phyloP scores from a whole-genome alignment of 345 rosid species.

The Citrus glauca region DNA sequence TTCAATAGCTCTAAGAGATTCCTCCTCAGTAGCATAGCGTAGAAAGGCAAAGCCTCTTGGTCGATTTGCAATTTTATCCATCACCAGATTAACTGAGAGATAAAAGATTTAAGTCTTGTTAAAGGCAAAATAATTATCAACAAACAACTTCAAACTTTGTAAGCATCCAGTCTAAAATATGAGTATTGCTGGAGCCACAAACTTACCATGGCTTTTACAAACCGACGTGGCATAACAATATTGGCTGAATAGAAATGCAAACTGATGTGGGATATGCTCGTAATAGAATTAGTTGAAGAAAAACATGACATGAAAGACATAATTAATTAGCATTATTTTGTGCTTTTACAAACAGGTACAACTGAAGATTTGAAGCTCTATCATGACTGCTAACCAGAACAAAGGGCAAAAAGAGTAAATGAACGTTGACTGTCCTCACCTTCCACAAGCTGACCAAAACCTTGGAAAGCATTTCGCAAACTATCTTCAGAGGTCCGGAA shows the following conservation, averaged over 20 bases:
- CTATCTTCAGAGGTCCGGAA: constrained; percentile 73
- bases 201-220: too few species aligned
- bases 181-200: too few species aligned
- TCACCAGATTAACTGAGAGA: constrained; percentile 60
- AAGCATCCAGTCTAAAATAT: not conserved
- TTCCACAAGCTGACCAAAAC: constrained; percentile 60
- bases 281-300: too few species aligned
- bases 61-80: constrained; percentile 77
- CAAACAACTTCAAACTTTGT: not conserved
- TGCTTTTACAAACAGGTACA: too few species aligned
- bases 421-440: constrained; percentile 29
- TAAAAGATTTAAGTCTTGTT: not conserved
- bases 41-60: constrained; percentile 82
- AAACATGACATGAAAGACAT: too few species aligned
- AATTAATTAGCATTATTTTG: too few species aligned
- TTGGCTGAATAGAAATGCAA: too few species aligned
- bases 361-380: too few species aligned
- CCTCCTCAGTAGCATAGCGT: constrained; percentile 65
- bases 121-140: not conserved
- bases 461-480: constrained; percentile 62
- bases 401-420: not conserved
- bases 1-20: constrained; percentile 61
- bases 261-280: too few species aligned
- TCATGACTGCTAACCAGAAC: not conserved
- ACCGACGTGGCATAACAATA: too few species aligned